Base-by-base conservation (phyloP, 2,329 filamentous ascomycete species). In the Sphaerulina vaccinii region DNA sequence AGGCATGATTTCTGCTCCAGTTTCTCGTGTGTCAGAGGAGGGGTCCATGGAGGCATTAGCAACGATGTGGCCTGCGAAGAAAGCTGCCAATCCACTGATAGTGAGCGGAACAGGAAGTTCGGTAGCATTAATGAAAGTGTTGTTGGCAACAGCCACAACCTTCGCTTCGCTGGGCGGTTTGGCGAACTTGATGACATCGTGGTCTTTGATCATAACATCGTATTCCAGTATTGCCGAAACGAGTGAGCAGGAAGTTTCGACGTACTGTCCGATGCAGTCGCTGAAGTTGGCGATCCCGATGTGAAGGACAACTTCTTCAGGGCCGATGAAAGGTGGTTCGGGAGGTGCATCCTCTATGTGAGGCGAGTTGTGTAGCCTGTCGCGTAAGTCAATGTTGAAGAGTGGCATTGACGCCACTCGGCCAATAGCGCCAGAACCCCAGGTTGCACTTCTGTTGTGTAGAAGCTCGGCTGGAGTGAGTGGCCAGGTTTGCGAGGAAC, bases 221-320 rank as follows among this genome's bases (percentile, higher is more conserved):
- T 56, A 54, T 29, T 56, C 56, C 6, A 59, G 39, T 29, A 54
- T 52, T 3, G 50, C 51, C 7, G 56, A 27, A 23, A 59, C 43
- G 19, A 50, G 48, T 10, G 23, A 44, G 32, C 56, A 59, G 9
- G n/a, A 36, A 1, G 35, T 54, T 7, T 54, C 39, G 1, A 43
- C 39, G 24, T 56, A 59, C 4, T 32, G 15, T 16, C 47, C 47
- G 3, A 10, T 43, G 47, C 47, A 50, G 27, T 43, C 35, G 18
- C 24, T 43, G 27, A 36, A 50, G 18, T 50, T 50, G 10, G 47
- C 47, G 5, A 50, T 50, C 2, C 47, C 47, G 19, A 43, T 32
- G 15, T 33, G 24, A 9, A 50, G 47, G 27, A 42, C 38, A n/a
- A 50, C 27, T 16, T 50, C 39, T 36, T 50, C 47, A 11, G 47